Evolutionary conservation across 768 basidiomycete species (phyloP).

Genomic region (Leccinum ochraceum): DNA sequence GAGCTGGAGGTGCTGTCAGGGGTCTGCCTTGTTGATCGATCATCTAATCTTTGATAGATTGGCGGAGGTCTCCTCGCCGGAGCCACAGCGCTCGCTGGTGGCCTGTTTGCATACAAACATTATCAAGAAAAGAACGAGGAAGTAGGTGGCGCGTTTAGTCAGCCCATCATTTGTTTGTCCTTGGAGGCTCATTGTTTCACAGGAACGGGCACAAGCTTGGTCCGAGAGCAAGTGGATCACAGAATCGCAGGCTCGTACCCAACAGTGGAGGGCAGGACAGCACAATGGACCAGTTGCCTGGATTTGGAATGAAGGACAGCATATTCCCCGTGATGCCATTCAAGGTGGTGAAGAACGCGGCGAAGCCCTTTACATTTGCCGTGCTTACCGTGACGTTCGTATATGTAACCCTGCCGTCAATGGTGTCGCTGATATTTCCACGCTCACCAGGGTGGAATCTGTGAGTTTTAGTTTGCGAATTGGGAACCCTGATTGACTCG

Average conservation of each 20-base stretch:
- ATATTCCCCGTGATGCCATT: slow-evolving; percentile 61
- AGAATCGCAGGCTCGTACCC: slow-evolving; percentile 57
- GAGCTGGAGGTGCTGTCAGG: slow-evolving; percentile 49
- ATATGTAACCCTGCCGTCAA: neutral
- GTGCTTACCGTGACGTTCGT: slow-evolving; percentile 59
- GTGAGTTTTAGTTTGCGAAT: slow-evolving; percentile 36
- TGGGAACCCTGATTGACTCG: slow-evolving; percentile 2
- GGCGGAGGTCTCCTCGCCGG: slow-evolving; percentile 66
- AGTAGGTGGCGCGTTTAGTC: slow-evolving; percentile 34
- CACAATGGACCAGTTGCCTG: slow-evolving; percentile 55
- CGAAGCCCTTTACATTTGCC: slow-evolving; percentile 55
- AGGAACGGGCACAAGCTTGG: slow-evolving; percentile 57
- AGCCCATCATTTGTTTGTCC: neutral
- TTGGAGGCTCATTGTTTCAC: slow-evolving; percentile 2
- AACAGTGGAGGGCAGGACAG: slow-evolving; percentile 45
- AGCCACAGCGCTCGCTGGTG: slow-evolving; percentile 51
- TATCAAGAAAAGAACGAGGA: slow-evolving; percentile 60
- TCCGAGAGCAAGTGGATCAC: slow-evolving; percentile 52
- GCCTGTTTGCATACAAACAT: slow-evolving; percentile 50
- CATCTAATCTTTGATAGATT: slow-evolving; percentile 42
- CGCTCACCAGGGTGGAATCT: slow-evolving; percentile 48
- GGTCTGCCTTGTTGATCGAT: neutral
- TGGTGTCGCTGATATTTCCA: slow-evolving; percentile 7
- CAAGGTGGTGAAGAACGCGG: slow-evolving; percentile 55
- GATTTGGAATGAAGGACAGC: slow-evolving; percentile 58